phyloP scores from a whole-genome alignment of 2,329 filamentous ascomycete species.

The Arthrobotrys iridis region DNA sequence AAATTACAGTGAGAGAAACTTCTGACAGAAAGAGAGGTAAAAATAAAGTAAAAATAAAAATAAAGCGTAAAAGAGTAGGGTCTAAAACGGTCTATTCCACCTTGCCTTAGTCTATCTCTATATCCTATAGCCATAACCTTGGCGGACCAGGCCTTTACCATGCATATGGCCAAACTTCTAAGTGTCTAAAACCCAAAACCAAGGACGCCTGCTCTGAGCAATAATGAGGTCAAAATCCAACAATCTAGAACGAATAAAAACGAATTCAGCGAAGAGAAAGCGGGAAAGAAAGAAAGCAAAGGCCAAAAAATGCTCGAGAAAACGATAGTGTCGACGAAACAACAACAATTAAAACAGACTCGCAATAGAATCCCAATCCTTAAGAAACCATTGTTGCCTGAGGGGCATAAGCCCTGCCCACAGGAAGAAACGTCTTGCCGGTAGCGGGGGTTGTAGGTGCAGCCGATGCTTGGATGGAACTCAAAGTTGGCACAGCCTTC shows the following conservation, averaged over 20 bases:
- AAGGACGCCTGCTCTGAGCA: constrained; percentile 35
- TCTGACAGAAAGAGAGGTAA: background rate
- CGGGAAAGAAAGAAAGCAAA: background rate
- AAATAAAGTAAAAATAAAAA: background rate
- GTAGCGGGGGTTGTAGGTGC: constrained; percentile 2
- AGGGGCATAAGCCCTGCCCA: constrained; percentile 16
- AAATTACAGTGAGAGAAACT: too few species aligned
- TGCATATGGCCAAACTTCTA: background rate
- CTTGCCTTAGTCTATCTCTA: constrained; percentile 9
- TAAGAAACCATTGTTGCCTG: constrained; percentile 46
- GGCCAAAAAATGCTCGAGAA: constrained; percentile 8
- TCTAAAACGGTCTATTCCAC: constrained; percentile 8
- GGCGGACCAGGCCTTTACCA: background rate
- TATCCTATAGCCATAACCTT: background rate
- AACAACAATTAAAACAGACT: background rate
- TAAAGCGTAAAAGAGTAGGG: background rate
- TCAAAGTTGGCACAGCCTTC: constrained; percentile 63
- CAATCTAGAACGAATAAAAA: constrained; percentile 15
- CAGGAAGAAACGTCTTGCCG: constrained; percentile 18
- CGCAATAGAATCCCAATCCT: background rate
- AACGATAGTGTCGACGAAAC: background rate
- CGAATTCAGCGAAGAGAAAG: background rate
- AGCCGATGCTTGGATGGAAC: constrained; percentile 27
- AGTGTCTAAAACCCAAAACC: constrained; percentile 19
- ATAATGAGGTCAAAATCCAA: constrained; percentile 18